Evolutionary conservation across 805 yeast species (phyloP).

Genomic region (Starmerella gropengiesseri): DNA sequence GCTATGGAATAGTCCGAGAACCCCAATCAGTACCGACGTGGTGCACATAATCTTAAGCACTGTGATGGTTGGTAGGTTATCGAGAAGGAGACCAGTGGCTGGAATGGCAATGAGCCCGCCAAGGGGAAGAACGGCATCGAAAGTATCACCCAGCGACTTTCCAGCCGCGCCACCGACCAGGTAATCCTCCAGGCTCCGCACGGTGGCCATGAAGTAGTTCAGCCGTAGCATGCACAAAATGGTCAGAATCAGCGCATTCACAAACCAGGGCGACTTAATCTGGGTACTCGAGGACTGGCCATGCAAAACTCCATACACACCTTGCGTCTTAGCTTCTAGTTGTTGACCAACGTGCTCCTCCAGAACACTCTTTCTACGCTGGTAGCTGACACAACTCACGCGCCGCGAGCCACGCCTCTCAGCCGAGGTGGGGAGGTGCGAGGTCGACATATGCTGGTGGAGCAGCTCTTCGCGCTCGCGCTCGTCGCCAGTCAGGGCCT

Average conservation of each 20-base stretch:
- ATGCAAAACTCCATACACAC: slow-evolving; percentile 72
- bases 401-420: slow-evolving; percentile 2
- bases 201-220: slow-evolving; percentile 85
- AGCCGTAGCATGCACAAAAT: slow-evolving; percentile 83
- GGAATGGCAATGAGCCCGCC: slow-evolving; percentile 87
- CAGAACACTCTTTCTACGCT: slow-evolving; percentile 14
- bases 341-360: slow-evolving; percentile 13
- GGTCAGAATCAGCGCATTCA: slow-evolving; percentile 65
- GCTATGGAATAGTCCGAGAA: slow-evolving; percentile 51
- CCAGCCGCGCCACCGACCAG: slow-evolving; percentile 49
- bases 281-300: slow-evolving; percentile 41
- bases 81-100: slow-evolving; percentile 69
- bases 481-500: neutral
- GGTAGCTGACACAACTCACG: slow-evolving; percentile 12
- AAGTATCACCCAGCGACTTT: slow-evolving; percentile 51
- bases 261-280: slow-evolving; percentile 57
- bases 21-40: slow-evolving; percentile 54
- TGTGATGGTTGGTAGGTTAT: slow-evolving; percentile 53
- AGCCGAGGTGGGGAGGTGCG: neutral
- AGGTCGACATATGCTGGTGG: slow-evolving; percentile 13
- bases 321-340: slow-evolving; percentile 7
- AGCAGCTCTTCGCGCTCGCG: slow-evolving; percentile 9
- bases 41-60: slow-evolving; percentile 40
- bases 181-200: slow-evolving; percentile 69
- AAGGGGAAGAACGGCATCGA: slow-evolving; percentile 75